A percentile compares a stretch with the other conserved stretches of the same genome.
Conservation (phyloP, 2,329 filamentous ascomycete species). For the Ophiostoma tasmaniense region DNA sequence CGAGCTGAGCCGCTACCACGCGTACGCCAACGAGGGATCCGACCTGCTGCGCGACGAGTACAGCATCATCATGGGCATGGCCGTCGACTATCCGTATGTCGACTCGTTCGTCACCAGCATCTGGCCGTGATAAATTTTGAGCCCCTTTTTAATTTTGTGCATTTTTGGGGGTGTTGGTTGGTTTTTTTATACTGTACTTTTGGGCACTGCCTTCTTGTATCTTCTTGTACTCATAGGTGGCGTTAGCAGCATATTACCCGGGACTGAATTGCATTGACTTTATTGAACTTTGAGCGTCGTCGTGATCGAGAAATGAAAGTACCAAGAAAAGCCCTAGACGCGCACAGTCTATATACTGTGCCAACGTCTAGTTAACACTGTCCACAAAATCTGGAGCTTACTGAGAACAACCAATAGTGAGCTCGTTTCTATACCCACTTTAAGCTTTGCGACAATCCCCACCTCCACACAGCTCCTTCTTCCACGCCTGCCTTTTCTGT, state of each 20-base stretch:
- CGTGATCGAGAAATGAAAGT: neutral
- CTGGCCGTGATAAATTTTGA: constrained; percentile 23
- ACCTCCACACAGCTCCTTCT: neutral
- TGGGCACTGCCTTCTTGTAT: neutral
- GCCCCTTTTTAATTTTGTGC: neutral
- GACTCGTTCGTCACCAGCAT: constrained; percentile 27
- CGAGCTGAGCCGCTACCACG: constrained; percentile 26
- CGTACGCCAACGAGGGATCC: constrained; percentile 26
- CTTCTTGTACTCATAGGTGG: neutral
- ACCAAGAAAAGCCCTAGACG: neutral
- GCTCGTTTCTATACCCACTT: neutral
- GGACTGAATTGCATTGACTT: neutral
- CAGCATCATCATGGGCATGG: constrained; percentile 28
- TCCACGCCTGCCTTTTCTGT: neutral
- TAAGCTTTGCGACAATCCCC: neutral
- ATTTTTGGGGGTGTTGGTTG: neutral
- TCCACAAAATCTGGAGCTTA: neutral
- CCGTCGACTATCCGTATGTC: constrained; percentile 26
- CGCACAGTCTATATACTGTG: neutral
- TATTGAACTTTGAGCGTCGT: neutral
- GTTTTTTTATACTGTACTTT: neutral
- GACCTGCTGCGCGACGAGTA: constrained; percentile 28
- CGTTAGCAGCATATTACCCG: neutral
- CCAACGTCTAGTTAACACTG: neutral
- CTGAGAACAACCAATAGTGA: neutral